A percentile compares a stretch with the other conserved stretches of the same genome.
Evolutionary conservation across 768 basidiomycete genomes (phyloP).

Genomic region (Sporobolomyces roseus): DNA sequence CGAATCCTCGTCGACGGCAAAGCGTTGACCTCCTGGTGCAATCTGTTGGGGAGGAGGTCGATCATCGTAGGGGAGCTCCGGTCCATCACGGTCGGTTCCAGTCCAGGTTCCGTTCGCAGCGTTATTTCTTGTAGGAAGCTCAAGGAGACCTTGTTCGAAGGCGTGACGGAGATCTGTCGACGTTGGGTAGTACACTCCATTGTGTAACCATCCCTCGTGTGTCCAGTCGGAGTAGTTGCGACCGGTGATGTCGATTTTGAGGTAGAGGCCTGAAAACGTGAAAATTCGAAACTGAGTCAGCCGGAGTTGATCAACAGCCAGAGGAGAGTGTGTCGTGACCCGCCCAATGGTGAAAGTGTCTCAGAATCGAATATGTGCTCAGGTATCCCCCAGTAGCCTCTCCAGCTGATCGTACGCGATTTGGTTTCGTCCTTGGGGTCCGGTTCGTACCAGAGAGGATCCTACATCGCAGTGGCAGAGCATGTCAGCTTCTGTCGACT

Average conservation of each 20-base stretch:
- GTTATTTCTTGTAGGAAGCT: slow-evolving; percentile 40
- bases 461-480: slow-evolving; percentile 10
- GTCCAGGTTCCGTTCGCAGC: slow-evolving; percentile 33
- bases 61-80: slow-evolving; percentile 36
- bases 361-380: slow-evolving; percentile 40
- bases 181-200: slow-evolving; percentile 42
- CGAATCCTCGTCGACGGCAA: slow-evolving; percentile 42
- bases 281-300: too few relatives aligned
- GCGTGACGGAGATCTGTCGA: slow-evolving; percentile 46
- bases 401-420: slow-evolving; percentile 44
- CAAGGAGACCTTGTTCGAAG: slow-evolving; percentile 35
- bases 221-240: slow-evolving; percentile 44
- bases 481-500: too few relatives aligned
- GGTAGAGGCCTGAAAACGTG: slow-evolving; percentile 29
- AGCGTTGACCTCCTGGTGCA: slow-evolving; percentile 44
- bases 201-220: slow-evolving; percentile 44
- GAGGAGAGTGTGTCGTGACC: too few relatives aligned
- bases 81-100: slow-evolving; percentile 42
- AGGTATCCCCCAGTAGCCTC: slow-evolving; percentile 36
- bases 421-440: too few relatives aligned
- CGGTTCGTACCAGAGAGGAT: slow-evolving; percentile 48
- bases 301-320: too few relatives aligned
- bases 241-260: slow-evolving; percentile 45
- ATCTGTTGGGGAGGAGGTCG: slow-evolving; percentile 42
- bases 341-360: slow-evolving; percentile 44